phyloP scores from a whole-genome alignment of 495 filamentous ascomycete species.

The Penicillium cinerascens region DNA sequence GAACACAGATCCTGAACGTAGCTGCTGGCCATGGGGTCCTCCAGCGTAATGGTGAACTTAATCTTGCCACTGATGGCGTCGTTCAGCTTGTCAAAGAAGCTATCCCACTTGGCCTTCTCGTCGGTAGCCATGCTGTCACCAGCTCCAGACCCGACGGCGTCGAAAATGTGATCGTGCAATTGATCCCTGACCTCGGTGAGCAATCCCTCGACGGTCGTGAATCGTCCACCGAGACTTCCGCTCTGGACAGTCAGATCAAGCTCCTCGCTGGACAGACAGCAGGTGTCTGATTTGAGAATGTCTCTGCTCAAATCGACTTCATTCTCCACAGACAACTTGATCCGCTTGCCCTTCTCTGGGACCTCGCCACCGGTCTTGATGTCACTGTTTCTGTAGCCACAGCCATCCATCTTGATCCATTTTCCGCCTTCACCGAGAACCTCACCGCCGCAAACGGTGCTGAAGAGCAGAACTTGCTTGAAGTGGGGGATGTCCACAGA shows the following conservation, averaged over 20 bases:
- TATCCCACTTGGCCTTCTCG: constrained; percentile 67
- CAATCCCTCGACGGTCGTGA: constrained; percentile 94
- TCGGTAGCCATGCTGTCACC: constrained; percentile 69
- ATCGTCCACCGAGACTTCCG: constrained; percentile 91
- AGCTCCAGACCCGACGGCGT: constrained; percentile 45
- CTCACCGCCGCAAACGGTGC: constrained; percentile 55
- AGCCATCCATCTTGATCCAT: constrained; percentile 31
- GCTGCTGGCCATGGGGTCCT: constrained; percentile 84
- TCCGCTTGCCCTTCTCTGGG: constrained; percentile 79
- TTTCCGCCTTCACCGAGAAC: background rate
- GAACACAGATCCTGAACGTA: constrained; percentile 86
- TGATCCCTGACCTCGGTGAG: constrained; percentile 92
- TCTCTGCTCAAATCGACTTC: constrained; percentile 81
- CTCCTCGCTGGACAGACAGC: constrained; percentile 77
- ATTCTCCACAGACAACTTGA: constrained; percentile 70
- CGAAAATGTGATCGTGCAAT: constrained; percentile 79
- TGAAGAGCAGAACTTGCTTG: constrained; percentile 90
- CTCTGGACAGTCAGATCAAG: constrained; percentile 79
- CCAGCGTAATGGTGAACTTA: constrained; percentile 80
- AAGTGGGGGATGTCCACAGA: constrained; percentile 96
- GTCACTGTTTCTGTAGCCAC: constrained; percentile 92
- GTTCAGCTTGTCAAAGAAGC: constrained; percentile 74
- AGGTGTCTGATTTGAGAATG: constrained; percentile 95
- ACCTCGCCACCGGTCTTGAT: constrained; percentile 95
- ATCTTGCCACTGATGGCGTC: constrained; percentile 75